These are phyloP conservation scores for Nephelium lappaceum DNA, from an alignment of 345 rosid species.

Conservation along the genomic window DNA sequence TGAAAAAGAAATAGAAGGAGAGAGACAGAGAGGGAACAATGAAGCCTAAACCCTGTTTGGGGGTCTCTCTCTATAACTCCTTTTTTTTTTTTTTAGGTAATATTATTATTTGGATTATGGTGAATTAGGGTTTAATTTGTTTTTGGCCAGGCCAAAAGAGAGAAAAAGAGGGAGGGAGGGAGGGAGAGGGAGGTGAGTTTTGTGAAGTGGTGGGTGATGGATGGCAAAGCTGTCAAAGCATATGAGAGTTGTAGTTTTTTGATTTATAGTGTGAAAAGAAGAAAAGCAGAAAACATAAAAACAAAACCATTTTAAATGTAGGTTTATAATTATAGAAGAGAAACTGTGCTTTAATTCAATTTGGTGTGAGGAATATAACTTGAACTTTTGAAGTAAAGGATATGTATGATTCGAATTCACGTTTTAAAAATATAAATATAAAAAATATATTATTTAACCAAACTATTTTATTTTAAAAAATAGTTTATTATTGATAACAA, in stretches of 20 bases:
- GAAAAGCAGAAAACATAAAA: background rate
- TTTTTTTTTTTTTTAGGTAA: too few relatives aligned
- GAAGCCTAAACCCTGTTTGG: background rate
- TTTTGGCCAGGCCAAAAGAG: background rate
- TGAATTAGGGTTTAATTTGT: background rate
- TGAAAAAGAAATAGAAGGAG: background rate
- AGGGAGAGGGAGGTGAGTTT: background rate
- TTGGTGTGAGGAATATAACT: too few relatives aligned
- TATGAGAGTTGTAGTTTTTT: constrained; percentile 28
- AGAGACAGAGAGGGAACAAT: too few relatives aligned
- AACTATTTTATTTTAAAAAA: too few relatives aligned
- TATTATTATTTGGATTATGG: background rate
- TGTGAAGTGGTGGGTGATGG: background rate
- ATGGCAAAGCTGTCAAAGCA: constrained; percentile 27
- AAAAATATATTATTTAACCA: too few relatives aligned
- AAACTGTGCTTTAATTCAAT: too few relatives aligned
- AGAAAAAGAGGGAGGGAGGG: background rate
- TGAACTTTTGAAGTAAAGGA: too few relatives aligned
- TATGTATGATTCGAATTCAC: too few relatives aligned
- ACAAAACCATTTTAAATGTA: too few relatives aligned
- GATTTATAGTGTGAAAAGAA: constrained; percentile 35
- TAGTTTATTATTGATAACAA: too few relatives aligned
- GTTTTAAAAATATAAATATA: too few relatives aligned
- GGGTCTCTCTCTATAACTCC: background rate
- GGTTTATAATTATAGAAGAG: too few relatives aligned